These are phyloP conservation scores for Aspergillus latus DNA, from an alignment of 2,329 filamentous ascomycete genomes.

Conservation along the genomic window DNA sequence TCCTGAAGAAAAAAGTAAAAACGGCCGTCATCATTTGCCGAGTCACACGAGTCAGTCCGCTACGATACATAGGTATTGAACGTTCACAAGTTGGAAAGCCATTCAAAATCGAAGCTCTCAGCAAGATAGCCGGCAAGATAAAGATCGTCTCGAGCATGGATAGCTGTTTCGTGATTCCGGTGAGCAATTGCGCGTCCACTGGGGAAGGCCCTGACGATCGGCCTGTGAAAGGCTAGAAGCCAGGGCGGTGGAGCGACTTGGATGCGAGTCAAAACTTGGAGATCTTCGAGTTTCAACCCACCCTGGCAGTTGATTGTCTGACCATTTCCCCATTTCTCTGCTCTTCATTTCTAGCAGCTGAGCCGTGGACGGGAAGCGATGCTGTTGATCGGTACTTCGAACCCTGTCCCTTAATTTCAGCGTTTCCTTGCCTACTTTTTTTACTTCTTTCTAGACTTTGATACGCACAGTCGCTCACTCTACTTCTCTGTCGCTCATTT, in stretches of 20 bases:
- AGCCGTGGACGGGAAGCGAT: not conserved
- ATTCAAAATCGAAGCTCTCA: too few relatives aligned
- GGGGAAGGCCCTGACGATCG: not conserved
- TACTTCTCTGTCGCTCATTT: too few relatives aligned
- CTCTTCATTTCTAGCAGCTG: not conserved
- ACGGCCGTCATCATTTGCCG: too few relatives aligned
- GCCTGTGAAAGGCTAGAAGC: not conserved
- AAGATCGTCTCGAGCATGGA: too few relatives aligned
- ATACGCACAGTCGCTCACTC: not conserved
- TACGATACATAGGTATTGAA: too few relatives aligned
- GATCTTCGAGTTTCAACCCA: not conserved
- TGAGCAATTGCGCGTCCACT: conserved; percentile 4
- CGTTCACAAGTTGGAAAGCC: too few relatives aligned
- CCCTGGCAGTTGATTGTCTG: not conserved
- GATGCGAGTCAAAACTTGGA: not conserved
- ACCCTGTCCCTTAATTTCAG: not conserved
- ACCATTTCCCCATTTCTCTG: not conserved
- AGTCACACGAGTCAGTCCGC: too few relatives aligned
- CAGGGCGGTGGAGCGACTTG: not conserved
- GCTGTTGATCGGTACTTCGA: conserved; percentile 6
- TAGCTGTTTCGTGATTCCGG: not conserved
- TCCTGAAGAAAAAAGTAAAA: too few relatives aligned
- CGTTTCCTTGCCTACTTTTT: not conserved
- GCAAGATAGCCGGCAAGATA: too few relatives aligned
- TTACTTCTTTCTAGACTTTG: not conserved